Base-by-base conservation (phyloP, 192 early-diverging fungal genomes). In the Umbelopsis sp. region DNA sequence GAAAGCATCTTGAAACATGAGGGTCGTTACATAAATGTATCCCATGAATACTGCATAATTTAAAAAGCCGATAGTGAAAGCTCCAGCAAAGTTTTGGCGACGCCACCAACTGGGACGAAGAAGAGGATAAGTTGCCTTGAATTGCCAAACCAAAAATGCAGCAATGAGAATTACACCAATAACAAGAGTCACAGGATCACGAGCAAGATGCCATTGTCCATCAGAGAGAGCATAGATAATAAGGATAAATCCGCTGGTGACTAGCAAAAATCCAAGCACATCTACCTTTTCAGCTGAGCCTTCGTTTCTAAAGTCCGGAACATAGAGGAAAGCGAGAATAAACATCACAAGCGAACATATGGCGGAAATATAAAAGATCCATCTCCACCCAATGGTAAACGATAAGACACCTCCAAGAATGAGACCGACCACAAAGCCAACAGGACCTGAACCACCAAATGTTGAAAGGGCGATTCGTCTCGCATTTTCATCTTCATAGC, bases 1-100 rank as follows among this genome's bases (percentile, higher is more conserved):
- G 73, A 77, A 80, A 26, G 81, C 62, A n/a, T 85, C 80, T 49
- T 85, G 82, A 47, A 85, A 85, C 45, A 75, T 74, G 72, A 84
- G 66, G 45, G 81, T 84, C 43, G 69, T 66, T 22, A 73, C 79
- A 47, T 78, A 84, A 17, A 82, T 77, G 47, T 80, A 62, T 0
- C 76, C 75, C n/a, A 74, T 74, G 67, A 84, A 76, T 65, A 70
- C 75, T 3, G 66, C 78, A 68, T 76, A 76, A 1, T 25, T 29
- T 16, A 76, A 47, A 52, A 82, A 84, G 6, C 76, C 78, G 43
- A 82, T 66, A 3, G 68, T 54, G 47, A 84, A 77, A 12, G 83
- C 75, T 2, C 77, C 52, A 5, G 81, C 68, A 70, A 84, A 84
- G 47, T 77, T 75, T 1, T 73, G 52, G 11, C 75, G 49, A 21